Conservation (phyloP, 257 asterid genomes). For the Solanum etuberosum region DNA sequence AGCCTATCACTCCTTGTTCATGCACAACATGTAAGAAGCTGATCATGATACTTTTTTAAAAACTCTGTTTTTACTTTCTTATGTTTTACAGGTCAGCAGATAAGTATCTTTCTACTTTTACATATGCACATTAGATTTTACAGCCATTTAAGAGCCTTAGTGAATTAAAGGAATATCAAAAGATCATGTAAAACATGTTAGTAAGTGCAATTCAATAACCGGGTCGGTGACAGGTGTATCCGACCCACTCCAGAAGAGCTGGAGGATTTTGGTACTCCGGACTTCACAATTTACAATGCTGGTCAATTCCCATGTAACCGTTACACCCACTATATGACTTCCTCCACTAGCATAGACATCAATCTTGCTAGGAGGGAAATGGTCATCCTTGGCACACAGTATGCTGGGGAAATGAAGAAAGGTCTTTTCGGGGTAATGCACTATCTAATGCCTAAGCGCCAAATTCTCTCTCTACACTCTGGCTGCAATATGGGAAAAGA, state of each 20-base stretch:
- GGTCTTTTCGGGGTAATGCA: constrained; percentile 91
- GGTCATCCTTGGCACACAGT: constrained; percentile 94
- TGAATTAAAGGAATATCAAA: background rate
- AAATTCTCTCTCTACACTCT: constrained; percentile 80
- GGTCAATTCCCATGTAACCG: constrained; percentile 94
- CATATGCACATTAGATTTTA: background rate
- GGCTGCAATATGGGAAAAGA: constrained; percentile 86
- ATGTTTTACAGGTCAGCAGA: background rate
- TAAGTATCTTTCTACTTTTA: background rate
- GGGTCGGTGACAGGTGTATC: constrained; percentile 89
- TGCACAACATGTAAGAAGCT: constrained; percentile 82
- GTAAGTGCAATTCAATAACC: constrained; percentile 12
- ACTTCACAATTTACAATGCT: constrained; percentile 93
- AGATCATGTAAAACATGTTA: constrained; percentile 10
- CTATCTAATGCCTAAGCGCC: constrained; percentile 94
- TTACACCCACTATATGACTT: constrained; percentile 87
- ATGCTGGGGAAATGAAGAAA: constrained; percentile 97
- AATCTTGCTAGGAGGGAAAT: constrained; percentile 81
- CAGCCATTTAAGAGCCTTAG: background rate
- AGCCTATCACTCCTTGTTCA: constrained; percentile 91
- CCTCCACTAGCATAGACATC: constrained; percentile 90
- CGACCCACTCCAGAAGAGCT: constrained; percentile 90
- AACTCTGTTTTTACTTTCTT: background rate
- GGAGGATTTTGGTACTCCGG: constrained; percentile 84
- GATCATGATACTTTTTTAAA: background rate